Evolutionary conservation across 2,329 filamentous ascomycete genomes (phyloP).

Genomic region (Stagonosporopsis tanaceti): DNA sequence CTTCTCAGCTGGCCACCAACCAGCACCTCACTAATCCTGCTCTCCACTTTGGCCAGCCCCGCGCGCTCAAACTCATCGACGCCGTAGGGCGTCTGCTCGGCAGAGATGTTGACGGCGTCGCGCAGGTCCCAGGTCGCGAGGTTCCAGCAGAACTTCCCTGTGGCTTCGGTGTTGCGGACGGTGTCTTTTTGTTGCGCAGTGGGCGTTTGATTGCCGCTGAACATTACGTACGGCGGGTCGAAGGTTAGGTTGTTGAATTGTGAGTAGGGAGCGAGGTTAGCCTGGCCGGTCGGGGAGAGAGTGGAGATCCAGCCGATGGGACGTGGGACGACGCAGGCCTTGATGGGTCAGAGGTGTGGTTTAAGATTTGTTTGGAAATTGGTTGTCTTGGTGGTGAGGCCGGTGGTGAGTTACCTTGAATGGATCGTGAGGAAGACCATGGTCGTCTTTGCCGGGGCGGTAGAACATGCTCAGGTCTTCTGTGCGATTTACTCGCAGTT

Average conservation of each 20-base stretch:
- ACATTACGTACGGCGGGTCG: conserved; percentile 70
- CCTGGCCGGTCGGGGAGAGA: conserved; percentile 53
- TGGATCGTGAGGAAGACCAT: conserved; percentile 62
- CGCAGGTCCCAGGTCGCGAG: conserved; percentile 65
- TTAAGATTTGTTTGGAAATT: background rate
- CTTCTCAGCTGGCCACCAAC: conserved; percentile 45
- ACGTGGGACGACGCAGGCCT: conserved; percentile 66
- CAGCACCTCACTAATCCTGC: conserved; percentile 45
- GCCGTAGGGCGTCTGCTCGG: conserved; percentile 58
- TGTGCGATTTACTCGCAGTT: no score
- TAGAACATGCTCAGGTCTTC: conserved; percentile 57
- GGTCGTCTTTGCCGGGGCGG: conserved; percentile 61
- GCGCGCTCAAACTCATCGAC: conserved; percentile 65
- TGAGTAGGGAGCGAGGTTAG: conserved; percentile 67
- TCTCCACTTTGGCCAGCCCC: conserved; percentile 59
- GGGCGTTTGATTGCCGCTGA: conserved; percentile 65
- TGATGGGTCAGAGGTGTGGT: background rate
- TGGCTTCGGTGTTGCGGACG: conserved; percentile 63
- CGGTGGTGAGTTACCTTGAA: conserved; percentile 57
- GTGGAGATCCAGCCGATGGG: conserved; percentile 72
- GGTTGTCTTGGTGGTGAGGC: background rate
- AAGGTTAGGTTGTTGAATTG: conserved; percentile 72
- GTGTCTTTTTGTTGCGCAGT: conserved; percentile 62
- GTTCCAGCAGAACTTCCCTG: conserved; percentile 67
- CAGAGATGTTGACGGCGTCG: conserved; percentile 63